Percentiles rank a stretch among this genome's conserved stretches.
Conservation (phyloP, 257 asterid species). For the Gynochthodes officinalis region DNA sequence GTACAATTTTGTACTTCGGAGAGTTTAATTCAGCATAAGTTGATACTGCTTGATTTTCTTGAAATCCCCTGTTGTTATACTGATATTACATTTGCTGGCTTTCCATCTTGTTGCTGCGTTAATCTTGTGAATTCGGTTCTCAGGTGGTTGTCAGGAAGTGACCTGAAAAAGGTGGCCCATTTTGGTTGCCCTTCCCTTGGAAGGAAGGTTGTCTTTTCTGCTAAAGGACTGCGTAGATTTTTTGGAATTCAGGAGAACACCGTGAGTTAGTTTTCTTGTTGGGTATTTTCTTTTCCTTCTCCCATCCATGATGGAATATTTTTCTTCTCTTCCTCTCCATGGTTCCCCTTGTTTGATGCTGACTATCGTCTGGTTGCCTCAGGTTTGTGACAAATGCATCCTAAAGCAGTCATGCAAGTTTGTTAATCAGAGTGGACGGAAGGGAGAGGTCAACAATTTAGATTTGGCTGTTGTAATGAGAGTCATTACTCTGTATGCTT, state of each 20-base stretch:
- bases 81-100: constrained; percentile 5
- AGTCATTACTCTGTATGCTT: constrained; percentile 51
- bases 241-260: constrained; percentile 58
- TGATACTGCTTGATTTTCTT: not conserved
- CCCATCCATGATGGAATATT: too few species aligned
- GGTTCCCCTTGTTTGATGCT: not conserved
- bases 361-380: constrained; percentile 21
- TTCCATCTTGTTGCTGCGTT: constrained; percentile 4
- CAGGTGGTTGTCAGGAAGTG: constrained; percentile 91
- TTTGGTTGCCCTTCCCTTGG: constrained; percentile 81
- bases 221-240: constrained; percentile 67
- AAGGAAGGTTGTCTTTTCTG: constrained; percentile 35
- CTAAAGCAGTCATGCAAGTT: constrained; percentile 53
- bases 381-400: constrained; percentile 72
- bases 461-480: constrained; percentile 44
- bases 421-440: constrained; percentile 38
- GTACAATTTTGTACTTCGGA: not conserved
- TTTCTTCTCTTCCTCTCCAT: not conserved
- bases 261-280: constrained; percentile 42
- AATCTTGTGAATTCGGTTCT: constrained; percentile 25
- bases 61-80: not conserved
- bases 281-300: not conserved
- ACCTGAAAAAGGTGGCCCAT: constrained; percentile 65
- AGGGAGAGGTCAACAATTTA: constrained; percentile 27
- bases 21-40: not conserved